Evolutionary conservation across 306 rosid genomes (phyloP).

Genomic region (Adenanthera pavonina): DNA sequence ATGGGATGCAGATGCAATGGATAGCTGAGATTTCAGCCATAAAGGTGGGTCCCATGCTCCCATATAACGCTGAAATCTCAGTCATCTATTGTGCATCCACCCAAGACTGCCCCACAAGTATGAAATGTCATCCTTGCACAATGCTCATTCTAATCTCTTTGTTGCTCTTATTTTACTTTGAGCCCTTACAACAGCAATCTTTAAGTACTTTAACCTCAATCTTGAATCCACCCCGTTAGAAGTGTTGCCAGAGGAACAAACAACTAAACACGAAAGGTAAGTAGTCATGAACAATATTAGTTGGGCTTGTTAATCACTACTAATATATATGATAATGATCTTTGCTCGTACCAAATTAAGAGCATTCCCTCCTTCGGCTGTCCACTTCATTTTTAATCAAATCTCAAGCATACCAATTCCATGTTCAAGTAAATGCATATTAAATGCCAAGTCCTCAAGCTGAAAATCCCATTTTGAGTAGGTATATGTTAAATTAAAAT

Average conservation of each 20-base stretch:
- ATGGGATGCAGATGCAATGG: neutral
- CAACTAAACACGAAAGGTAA: neutral
- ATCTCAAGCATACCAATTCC: neutral
- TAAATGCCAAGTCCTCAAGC: neutral
- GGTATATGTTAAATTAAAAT: neutral
- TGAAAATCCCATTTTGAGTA: neutral
- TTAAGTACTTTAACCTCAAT: neutral
- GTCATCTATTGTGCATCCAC: neutral
- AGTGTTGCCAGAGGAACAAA: neutral
- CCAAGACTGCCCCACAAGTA: neutral
- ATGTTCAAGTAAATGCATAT: slow-evolving; percentile 2
- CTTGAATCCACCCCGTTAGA: neutral
- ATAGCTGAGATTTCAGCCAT: neutral
- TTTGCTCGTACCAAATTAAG: neutral
- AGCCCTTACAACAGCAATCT: neutral
- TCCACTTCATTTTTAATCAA: neutral
- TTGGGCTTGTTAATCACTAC: neutral
- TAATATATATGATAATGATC: neutral
- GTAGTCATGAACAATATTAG: neutral
- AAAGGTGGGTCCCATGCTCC: neutral
- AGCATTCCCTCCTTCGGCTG: neutral
- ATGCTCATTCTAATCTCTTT: neutral
- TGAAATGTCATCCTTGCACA: neutral
- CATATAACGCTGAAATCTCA: neutral
- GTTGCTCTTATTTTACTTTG: neutral